A percentile compares a stretch with the other conserved stretches of the same genome.
Evolutionary conservation across 192 early-diverging fungal genomes (phyloP).

Genomic region (Mortierella hygrophila): DNA sequence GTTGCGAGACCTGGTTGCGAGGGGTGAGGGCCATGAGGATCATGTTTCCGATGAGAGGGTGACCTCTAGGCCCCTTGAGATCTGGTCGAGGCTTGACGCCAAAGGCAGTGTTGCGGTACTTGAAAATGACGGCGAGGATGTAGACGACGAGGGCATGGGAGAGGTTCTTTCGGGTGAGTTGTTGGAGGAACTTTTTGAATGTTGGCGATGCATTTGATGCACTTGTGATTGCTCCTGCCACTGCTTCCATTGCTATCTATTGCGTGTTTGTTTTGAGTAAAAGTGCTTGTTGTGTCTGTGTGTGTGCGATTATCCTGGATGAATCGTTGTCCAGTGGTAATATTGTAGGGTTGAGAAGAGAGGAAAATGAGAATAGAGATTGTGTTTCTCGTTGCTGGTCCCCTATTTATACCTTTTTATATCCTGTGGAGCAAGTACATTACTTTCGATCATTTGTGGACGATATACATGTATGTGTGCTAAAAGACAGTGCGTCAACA

Average conservation of each 20-base stretch:
- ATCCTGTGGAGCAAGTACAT: background rate
- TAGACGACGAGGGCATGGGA: slow-evolving; percentile 24
- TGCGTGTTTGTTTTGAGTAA: background rate
- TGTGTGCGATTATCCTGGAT: background rate
- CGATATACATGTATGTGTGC: no score
- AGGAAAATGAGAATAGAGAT: background rate
- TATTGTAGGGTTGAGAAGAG: background rate
- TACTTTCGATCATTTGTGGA: background rate
- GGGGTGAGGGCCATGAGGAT: slow-evolving; percentile 21
- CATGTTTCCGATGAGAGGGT: slow-evolving; percentile 52
- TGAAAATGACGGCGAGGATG: slow-evolving; percentile 38
- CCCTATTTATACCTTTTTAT: slow-evolving; percentile 1
- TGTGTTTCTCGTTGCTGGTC: background rate
- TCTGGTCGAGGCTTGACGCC: slow-evolving; percentile 33
- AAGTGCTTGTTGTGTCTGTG: background rate
- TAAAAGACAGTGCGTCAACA: background rate
- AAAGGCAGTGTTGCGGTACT: slow-evolving; percentile 35
- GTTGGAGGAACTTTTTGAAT: slow-evolving; percentile 19
- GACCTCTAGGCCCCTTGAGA: slow-evolving; percentile 39
- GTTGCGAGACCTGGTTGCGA: slow-evolving; percentile 20
- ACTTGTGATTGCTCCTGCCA: slow-evolving; percentile 10
- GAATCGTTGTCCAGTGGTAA: background rate
- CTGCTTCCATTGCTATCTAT: slow-evolving; percentile 21
- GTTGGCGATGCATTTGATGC: slow-evolving; percentile 16
- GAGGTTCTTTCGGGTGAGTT: slow-evolving; percentile 22